Evolutionary conservation across 345 rosid species (phyloP).

Genomic region (Abelmoschus esculentus): DNA sequence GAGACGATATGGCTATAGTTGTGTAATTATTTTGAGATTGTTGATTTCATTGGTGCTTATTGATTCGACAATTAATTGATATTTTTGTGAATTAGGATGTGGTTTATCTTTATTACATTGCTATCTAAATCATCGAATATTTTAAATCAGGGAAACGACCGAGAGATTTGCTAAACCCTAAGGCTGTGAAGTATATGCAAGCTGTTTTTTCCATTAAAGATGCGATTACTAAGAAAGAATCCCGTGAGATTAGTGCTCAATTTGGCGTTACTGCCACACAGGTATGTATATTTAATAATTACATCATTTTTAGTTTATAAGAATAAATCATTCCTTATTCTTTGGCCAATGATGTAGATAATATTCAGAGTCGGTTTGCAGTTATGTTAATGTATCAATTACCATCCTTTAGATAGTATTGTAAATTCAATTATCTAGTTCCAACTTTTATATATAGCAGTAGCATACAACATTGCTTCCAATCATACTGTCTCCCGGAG

Average conservation of each 20-base stretch:
- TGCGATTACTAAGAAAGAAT: conserved; percentile 89
- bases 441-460: not conserved
- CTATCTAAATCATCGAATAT: conserved; percentile 3
- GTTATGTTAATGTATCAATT: not conserved
- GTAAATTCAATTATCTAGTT: not conserved
- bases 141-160: conserved; percentile 77
- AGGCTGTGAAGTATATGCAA: conserved; percentile 92
- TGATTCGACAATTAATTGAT: not conserved
- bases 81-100: not conserved
- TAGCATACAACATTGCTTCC: not conserved
- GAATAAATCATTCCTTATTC: not conserved
- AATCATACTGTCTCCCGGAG: not conserved
- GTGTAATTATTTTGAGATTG: not conserved
- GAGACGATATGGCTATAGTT: not conserved
- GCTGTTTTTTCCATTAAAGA: conserved; percentile 86
- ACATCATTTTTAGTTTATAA: not conserved
- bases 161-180: conserved; percentile 88
- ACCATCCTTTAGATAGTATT: not conserved
- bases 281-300: conserved; percentile 31
- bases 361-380: not conserved
- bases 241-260: conserved; percentile 83
- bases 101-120: not conserved
- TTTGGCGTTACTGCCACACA: conserved; percentile 82
- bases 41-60: not conserved
- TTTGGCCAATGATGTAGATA: not conserved